Evolutionary conservation across 768 basidiomycete genomes (phyloP), one percentile per base, ranked within the genome.

Genomic region (Mycena haematopus): DNA sequence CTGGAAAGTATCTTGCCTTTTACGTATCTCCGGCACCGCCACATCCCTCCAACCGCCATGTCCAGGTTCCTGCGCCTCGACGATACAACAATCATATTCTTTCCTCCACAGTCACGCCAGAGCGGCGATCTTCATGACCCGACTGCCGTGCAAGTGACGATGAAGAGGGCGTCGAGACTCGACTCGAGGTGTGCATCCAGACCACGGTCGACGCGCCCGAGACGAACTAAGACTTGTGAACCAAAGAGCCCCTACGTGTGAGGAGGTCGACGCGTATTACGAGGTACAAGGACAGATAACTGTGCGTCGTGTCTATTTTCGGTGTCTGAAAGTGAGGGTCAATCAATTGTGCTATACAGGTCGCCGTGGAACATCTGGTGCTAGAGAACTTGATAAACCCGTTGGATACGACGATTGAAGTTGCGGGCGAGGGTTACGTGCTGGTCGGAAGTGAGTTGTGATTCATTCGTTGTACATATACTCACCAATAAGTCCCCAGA

Each of bases 211-310:
- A 35, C 35, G 10, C 40, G 6, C 13, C 36, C 3, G 42, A 36
- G 0, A 24, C 22, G 33, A 42, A 13, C 22, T 17, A 22, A 10
- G 15, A 17, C 5, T 15, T 27, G 7, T 6, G 25, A 5, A 24
- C 9, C 6, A 14, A 53, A 67, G 66, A 24, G 50, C 14, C 21
- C 59, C 55, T 29, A 64, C 66, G 35, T 52, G 46, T 1, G 58
- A 52, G n/a, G 62, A 67, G 21, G 66, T 67, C 3, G 62, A 58
- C 8, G 40, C 54, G 25, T 68, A 47, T 31, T 65, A 29, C 40
- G 51, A 65, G 57, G 56, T 60, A 27, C 63, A 62, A 47, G 52
- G 59, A 10, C 63, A 68, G 17, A 65, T 68, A 44, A 68, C 63
- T 22, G 67, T 68, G 29, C 59, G 54, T 49, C 7, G 15, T 15